Evolutionary conservation across 495 filamentous ascomycete genomes (phyloP).

Genomic region (Talaromyces nanjingensis): DNA sequence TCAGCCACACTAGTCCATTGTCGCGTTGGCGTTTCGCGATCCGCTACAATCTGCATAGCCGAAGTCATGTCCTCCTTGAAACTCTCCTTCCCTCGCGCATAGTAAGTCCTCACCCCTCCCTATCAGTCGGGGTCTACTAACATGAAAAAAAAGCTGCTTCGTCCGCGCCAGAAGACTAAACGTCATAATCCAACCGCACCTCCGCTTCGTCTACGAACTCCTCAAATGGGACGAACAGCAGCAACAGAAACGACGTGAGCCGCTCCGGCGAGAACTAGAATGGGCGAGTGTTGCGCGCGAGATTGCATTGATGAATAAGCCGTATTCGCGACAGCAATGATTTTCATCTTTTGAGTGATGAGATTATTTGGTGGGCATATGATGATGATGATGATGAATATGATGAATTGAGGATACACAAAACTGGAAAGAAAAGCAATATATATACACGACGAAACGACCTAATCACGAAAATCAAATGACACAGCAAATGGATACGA

Average conservation of each 20-base stretch:
- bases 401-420: neutral
- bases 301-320: conserved; percentile 91
- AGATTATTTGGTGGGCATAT: neutral
- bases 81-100: conserved; percentile 85
- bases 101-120: conserved; percentile 43
- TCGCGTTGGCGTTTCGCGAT: conserved; percentile 89
- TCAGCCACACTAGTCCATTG: conserved; percentile 94
- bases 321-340: conserved; percentile 53
- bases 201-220: conserved; percentile 64
- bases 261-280: conserved; percentile 70
- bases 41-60: conserved; percentile 95
- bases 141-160: conserved; percentile 55
- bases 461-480: neutral
- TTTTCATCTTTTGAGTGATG: neutral
- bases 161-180: conserved; percentile 84
- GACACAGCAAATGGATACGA: neutral
- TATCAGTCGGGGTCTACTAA: neutral
- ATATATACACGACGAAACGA: conserved; percentile 1
- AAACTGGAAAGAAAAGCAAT: neutral
- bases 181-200: conserved; percentile 65
- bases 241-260: conserved; percentile 34
- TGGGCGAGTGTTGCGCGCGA: conserved; percentile 85
- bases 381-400: neutral
- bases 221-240: conserved; percentile 88
- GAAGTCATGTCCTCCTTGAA: conserved; percentile 82